Conservation (phyloP, 768 basidiomycete species). For the Leccinum incarnatum region DNA sequence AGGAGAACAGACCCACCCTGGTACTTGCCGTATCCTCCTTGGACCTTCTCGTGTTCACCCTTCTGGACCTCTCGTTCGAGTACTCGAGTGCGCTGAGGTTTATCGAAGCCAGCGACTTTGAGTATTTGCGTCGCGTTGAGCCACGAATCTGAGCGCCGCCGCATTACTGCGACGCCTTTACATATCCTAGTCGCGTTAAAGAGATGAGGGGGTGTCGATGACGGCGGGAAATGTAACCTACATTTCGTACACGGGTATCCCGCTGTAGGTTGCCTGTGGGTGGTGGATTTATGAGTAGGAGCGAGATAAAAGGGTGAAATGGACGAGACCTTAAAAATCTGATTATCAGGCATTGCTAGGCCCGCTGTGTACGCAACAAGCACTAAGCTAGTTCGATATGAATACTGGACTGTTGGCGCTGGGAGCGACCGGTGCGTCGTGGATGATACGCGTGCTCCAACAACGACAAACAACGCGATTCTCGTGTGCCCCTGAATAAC, state of each 20-base stretch:
- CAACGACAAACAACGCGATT: slow-evolving; percentile 41
- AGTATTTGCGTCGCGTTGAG: slow-evolving; percentile 99
- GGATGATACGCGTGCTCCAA: slow-evolving; percentile 37
- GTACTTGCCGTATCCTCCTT: slow-evolving; percentile 99
- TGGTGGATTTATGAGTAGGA: slow-evolving; percentile 7
- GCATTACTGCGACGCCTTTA: slow-evolving; percentile 97
- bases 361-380: slow-evolving; percentile 11
- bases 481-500: slow-evolving; percentile 14
- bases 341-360: slow-evolving; percentile 67
- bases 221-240: slow-evolving; percentile 44
- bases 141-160: slow-evolving; percentile 93
- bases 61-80: slow-evolving; percentile 98
- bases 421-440: slow-evolving; percentile 14
- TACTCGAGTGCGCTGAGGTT: slow-evolving; percentile 95
- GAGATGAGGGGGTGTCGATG: slow-evolving; percentile 33
- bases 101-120: slow-evolving; percentile 99
- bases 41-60: slow-evolving; percentile 98
- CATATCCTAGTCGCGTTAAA: slow-evolving; percentile 72
- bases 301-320: neutral
- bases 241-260: slow-evolving; percentile 92
- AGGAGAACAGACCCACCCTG: slow-evolving; percentile 65
- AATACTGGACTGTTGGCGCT: slow-evolving; percentile 10
- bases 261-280: slow-evolving; percentile 83
- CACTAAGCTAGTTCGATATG: slow-evolving; percentile 2
- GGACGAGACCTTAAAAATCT: slow-evolving; percentile 79